A percentile compares a stretch with the other conserved stretches of the same genome.
These are phyloP conservation scores for Mariannaea sp. DNA, from an alignment of 2,329 filamentous ascomycete genomes.

Conservation along the genomic window DNA sequence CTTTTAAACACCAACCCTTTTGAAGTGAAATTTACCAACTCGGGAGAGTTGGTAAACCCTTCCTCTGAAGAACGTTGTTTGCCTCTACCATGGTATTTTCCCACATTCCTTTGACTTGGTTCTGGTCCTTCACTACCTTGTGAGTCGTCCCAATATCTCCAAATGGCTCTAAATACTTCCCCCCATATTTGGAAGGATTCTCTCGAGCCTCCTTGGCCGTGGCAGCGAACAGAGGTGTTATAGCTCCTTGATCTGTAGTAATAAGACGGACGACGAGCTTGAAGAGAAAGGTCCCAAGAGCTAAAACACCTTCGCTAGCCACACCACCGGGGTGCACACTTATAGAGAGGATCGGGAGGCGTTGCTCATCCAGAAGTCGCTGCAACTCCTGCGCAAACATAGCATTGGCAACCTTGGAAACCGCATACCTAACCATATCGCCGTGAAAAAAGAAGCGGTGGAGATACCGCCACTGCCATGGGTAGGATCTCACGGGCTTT, in stretches of 20 bases:
- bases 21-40: no score
- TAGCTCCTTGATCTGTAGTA: constrained; percentile 7
- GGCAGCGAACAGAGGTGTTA: constrained; percentile 12
- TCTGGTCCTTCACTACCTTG: background rate
- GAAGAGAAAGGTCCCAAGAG: background rate
- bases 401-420: constrained; percentile 6
- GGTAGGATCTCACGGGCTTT: constrained; percentile 14
- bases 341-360: constrained; percentile 2
- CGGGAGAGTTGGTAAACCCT: background rate
- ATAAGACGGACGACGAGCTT: background rate
- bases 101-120: constrained; percentile 7
- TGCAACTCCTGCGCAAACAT: constrained; percentile 17
- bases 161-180: constrained; percentile 2
- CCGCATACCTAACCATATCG: constrained; percentile 32
- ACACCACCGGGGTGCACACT: constrained; percentile 14
- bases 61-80: constrained; percentile 18
- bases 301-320: background rate
- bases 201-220: constrained; percentile 2
- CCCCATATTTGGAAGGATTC: constrained; percentile 1
- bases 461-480: constrained; percentile 21
- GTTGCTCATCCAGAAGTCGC: constrained; percentile 5
- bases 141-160: constrained; percentile 1
- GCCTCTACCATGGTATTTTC: constrained; percentile 3
- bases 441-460: constrained; percentile 19
- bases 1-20: no score